These are phyloP conservation scores for Lojkania enalia DNA, from an alignment of 2,329 filamentous ascomycete genomes.

Conservation along the genomic window DNA sequence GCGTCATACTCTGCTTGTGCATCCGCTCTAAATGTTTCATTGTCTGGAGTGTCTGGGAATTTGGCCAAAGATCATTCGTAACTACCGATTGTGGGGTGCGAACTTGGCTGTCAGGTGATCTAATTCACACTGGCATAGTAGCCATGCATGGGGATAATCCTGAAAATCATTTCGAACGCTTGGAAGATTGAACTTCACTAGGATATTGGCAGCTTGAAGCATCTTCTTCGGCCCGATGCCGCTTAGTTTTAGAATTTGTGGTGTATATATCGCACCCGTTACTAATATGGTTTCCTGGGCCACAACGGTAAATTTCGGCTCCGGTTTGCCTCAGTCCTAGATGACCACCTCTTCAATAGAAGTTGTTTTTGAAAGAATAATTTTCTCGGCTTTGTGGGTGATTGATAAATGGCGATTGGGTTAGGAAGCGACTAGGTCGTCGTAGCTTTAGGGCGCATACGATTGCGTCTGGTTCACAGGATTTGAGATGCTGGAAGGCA, in stretches of 20 bases:
- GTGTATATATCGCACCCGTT: slow-evolving; percentile 21
- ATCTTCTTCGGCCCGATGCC: slow-evolving; percentile 22
- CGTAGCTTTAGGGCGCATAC: slow-evolving; percentile 36
- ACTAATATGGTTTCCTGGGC: slow-evolving; percentile 21
- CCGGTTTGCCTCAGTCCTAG: background rate
- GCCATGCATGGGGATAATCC: slow-evolving; percentile 22
- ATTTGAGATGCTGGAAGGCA: slow-evolving; percentile 33
- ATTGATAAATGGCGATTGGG: slow-evolving; percentile 31
- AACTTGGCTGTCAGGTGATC: background rate
- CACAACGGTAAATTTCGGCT: slow-evolving; percentile 4
- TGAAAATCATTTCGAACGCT: slow-evolving; percentile 40
- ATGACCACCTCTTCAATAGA: background rate
- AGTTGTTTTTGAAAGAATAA: slow-evolving; percentile 5
- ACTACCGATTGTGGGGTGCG: slow-evolving; percentile 2
- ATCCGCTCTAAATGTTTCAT: slow-evolving; percentile 23
- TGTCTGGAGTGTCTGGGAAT: slow-evolving; percentile 11
- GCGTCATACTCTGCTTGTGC: slow-evolving; percentile 23
- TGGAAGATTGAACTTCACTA: slow-evolving; percentile 25
- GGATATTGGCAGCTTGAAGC: slow-evolving; percentile 23
- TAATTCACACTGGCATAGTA: background rate
- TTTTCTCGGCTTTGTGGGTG: slow-evolving; percentile 17
- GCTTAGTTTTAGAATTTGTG: slow-evolving; percentile 21
- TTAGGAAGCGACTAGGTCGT: slow-evolving; percentile 24
- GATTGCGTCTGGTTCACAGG: slow-evolving; percentile 37
- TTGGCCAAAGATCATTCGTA: slow-evolving; percentile 12